These are phyloP conservation scores for Actinidia arguta DNA, from an alignment of 179 eudicot species.

Conservation along the genomic window DNA sequence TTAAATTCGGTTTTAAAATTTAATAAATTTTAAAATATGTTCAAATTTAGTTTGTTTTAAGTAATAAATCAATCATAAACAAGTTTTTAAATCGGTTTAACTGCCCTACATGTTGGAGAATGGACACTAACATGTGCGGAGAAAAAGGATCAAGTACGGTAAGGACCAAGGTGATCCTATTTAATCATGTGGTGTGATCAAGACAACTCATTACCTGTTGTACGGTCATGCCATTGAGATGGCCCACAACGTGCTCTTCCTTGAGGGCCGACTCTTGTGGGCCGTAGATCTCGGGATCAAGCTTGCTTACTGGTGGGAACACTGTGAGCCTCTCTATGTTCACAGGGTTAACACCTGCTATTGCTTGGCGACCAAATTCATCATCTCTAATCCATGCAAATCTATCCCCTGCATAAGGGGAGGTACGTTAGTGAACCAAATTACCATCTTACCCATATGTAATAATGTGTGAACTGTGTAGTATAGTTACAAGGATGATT, in stretches of 20 bases:
- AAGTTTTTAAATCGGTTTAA: too few species aligned
- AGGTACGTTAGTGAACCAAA: neutral
- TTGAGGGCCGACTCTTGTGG: conserved; percentile 77
- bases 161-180: too few species aligned
- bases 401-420: conserved; percentile 83
- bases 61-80: too few species aligned
- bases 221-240: conserved; percentile 83
- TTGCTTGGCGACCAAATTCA: conserved; percentile 90
- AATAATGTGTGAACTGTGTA: too few species aligned
- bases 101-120: too few species aligned
- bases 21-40: too few species aligned
- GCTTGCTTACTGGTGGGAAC: conserved; percentile 89
- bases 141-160: too few species aligned
- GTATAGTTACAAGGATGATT: too few species aligned
- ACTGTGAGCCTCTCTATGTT: conserved; percentile 70
- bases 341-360: conserved; percentile 93
- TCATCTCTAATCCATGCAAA: conserved; percentile 96
- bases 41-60: too few species aligned
- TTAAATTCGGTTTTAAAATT: too few species aligned
- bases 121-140: too few species aligned
- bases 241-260: conserved; percentile 72
- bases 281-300: conserved; percentile 73
- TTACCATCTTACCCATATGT: neutral
- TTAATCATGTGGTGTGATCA: neutral
- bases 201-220: conserved; percentile 59